Conservation (phyloP, 768 basidiomycete genomes). For the Auriculariales sp. region DNA sequence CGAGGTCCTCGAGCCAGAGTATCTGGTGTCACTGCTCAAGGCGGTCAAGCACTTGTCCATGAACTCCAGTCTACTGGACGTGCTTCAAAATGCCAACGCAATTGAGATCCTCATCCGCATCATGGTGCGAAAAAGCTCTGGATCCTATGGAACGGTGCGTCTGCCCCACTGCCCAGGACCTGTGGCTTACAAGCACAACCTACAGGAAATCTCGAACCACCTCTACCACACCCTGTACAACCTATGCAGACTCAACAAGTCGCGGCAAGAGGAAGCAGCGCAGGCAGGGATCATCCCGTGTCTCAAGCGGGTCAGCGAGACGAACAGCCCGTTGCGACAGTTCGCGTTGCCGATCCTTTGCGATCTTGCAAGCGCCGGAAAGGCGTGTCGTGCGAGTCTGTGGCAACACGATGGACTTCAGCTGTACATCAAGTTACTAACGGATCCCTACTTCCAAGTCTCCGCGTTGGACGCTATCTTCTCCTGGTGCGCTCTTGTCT, state of each 20-base stretch:
- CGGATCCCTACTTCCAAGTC: conserved; percentile 85
- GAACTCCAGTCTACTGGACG: conserved; percentile 78
- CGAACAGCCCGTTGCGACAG: conserved; percentile 85
- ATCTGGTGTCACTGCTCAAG: conserved; percentile 80
- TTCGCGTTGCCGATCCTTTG: conserved; percentile 95
- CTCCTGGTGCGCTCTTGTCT: conserved; percentile 48
- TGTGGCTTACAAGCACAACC: neutral
- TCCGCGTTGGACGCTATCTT: conserved; percentile 81
- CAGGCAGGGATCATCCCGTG: conserved; percentile 90
- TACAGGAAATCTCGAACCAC: conserved; percentile 93
- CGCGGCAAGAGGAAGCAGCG: conserved; percentile 91
- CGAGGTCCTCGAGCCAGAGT: conserved; percentile 73
- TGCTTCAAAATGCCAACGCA: conserved; percentile 89
- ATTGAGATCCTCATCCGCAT: conserved; percentile 83
- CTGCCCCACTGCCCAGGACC: conserved; percentile 1
- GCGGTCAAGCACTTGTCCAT: conserved; percentile 95
- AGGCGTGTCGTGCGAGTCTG: conserved; percentile 74
- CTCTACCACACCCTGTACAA: conserved; percentile 97
- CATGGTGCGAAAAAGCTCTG: conserved; percentile 65
- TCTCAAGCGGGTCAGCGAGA: conserved; percentile 76
- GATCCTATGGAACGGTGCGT: conserved; percentile 62
- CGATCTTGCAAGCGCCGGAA: conserved; percentile 89
- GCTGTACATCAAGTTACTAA: conserved; percentile 64
- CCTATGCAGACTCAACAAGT: conserved; percentile 87
- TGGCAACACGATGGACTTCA: conserved; percentile 90